Base-by-base conservation (phyloP, 495 filamentous ascomycete genomes). In the Neurospora cerealis region DNA sequence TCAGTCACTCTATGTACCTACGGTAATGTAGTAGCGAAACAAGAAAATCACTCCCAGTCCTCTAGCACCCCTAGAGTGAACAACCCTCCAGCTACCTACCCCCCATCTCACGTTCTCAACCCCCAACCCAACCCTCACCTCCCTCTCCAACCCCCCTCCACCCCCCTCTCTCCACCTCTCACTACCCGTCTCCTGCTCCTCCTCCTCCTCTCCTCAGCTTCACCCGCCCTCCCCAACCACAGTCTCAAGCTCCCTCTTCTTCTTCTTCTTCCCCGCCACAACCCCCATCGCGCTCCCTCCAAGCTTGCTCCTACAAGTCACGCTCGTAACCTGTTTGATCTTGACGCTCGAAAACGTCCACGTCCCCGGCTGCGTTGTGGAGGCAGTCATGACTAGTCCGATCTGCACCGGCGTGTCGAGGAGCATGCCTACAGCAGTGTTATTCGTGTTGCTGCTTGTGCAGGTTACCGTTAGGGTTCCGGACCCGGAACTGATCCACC, bases 391-490 rank as follows among this genome's bases (percentile, higher is more conserved):
- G 0, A 66, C 28, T 1, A 66, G 3, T 1, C 54, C 54, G 0
- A 66, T 34, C 0, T 66, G 54, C 28, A 66, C 54, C 0, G 54
- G 54, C 0, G 54, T 66, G 9, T 85, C 74, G 66, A 83, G 86
- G 77, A 88, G 81, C 41, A 84, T 42, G 2, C 72, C 75, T 0
- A 73, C 82, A 0, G 87, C 76, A 8, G 76, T 77, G 5, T 70
- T 62, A 28, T 84, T 81, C 62, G 81, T 81, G 46, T 83, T 28
- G 37, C 70, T 73, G 69, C 70, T 75, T 5, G 34, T 74, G 72
- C 77, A 78, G 0, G 72, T 70, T 0, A 75, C 75, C 0, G 66
- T 69, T 6, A 78, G 21, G 71, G 77, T 78, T 11, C 77, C 77
- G 10, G 71, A 73, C n/a, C 77, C 75, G 8, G 28, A 10, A 36